These are phyloP conservation scores for Alternaria ethzedia DNA, from an alignment of 2,329 filamentous ascomycete genomes.

Conservation along the genomic window DNA sequence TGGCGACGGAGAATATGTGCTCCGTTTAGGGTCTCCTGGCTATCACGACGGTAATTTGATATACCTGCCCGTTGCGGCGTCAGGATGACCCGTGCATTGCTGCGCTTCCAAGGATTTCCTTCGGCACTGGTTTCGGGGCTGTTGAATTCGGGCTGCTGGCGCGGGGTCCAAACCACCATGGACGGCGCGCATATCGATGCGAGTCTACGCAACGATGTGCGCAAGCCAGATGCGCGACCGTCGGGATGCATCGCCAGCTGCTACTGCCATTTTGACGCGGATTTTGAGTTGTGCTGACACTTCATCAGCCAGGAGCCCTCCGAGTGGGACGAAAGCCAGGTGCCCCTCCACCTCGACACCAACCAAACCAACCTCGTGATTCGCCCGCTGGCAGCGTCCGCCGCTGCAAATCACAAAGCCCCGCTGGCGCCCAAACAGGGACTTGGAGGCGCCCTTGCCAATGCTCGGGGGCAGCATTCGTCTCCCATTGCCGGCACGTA, in stretches of 20 bases:
- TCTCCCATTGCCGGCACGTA: constrained; percentile 47
- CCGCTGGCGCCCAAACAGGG: constrained; percentile 47
- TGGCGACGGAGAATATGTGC: constrained; percentile 1
- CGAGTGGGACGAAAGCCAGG: constrained; percentile 39
- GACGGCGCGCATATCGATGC: constrained; percentile 23
- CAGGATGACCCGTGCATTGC: constrained; percentile 12
- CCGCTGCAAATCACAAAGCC: constrained; percentile 40
- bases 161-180: constrained; percentile 24
- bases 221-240: constrained; percentile 12
- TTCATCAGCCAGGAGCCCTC: constrained; percentile 34
- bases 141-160: constrained; percentile 12
- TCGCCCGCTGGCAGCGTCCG: constrained; percentile 36
- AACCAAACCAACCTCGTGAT: constrained; percentile 35
- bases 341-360: constrained; percentile 40
- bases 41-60: constrained; percentile 2
- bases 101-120: constrained; percentile 2
- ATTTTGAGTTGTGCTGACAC: constrained; percentile 30
- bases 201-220: constrained; percentile 19
- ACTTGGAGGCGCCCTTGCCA: constrained; percentile 37
- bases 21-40: not conserved
- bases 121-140: constrained; percentile 11
- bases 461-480: constrained; percentile 40
- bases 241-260: not conserved
- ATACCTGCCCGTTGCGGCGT: constrained; percentile 1
- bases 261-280: constrained; percentile 12